Percentiles rank a stretch among this genome's conserved stretches.
Evolutionary conservation across 148 eudicot species (phyloP).

Genomic region (Linanthus parryae): DNA sequence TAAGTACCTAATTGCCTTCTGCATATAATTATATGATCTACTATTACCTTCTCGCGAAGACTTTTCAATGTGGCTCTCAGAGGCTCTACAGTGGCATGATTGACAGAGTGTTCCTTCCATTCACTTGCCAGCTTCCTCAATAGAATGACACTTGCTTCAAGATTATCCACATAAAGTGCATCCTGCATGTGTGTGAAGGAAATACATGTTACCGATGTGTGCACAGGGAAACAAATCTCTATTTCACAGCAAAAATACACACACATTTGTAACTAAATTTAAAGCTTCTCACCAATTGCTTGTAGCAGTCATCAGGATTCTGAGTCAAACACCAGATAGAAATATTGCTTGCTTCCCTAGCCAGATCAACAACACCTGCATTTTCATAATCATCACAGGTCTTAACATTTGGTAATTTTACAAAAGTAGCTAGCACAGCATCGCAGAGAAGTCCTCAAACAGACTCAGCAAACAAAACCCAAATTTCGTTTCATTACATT

Average conservation of each 20-base stretch:
- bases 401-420: too few species aligned
- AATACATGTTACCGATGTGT: neutral
- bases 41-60: conserved; percentile 47
- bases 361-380: too few species aligned
- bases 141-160: conserved; percentile 43
- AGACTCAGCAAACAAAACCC: too few species aligned
- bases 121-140: conserved; percentile 31
- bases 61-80: conserved; percentile 30
- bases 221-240: neutral
- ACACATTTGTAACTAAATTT: neutral
- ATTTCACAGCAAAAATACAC: neutral
- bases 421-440: too few species aligned
- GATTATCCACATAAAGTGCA: conserved; percentile 34
- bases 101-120: conserved; percentile 36
- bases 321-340: conserved; percentile 51
- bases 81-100: conserved; percentile 25
- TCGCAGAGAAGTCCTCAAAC: too few species aligned
- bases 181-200: conserved; percentile 28
- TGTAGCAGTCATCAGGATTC: conserved; percentile 48
- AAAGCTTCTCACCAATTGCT: conserved; percentile 49
- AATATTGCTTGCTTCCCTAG: conserved; percentile 48
- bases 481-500: too few species aligned
- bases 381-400: too few species aligned
- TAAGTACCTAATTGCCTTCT: too few species aligned
- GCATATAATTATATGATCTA: neutral